phyloP scores from a whole-genome alignment of 371 early-diverging fungal species.

The Mucor racemosus region DNA sequence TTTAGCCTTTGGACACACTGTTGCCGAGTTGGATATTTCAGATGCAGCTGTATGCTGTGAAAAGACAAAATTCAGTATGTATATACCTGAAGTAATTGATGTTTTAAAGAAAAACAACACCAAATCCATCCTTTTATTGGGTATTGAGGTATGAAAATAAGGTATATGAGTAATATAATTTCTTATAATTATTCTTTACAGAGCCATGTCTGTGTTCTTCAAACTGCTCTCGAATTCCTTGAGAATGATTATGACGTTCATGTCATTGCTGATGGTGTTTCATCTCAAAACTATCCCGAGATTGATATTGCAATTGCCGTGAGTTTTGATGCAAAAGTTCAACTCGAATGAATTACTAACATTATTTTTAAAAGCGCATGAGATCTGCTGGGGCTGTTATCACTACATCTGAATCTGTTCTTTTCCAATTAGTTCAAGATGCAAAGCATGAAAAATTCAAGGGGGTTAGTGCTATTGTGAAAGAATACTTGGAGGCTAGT shows the following conservation, averaged over 20 bases:
- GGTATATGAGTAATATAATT: no score
- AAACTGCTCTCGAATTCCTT: slow-evolving; percentile 87
- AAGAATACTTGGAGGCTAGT: slow-evolving; percentile 72
- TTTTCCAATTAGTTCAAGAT: slow-evolving; percentile 91
- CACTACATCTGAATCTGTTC: slow-evolving; percentile 87
- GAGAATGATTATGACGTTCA: slow-evolving; percentile 79
- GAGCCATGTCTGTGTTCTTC: slow-evolving; percentile 94
- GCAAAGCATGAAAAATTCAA: slow-evolving; percentile 82
- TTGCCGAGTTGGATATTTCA: slow-evolving; percentile 75
- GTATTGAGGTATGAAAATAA: slow-evolving; percentile 76
- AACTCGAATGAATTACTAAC: background rate
- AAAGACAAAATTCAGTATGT: slow-evolving; percentile 95
- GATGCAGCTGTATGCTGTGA: slow-evolving; percentile 56
- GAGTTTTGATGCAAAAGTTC: slow-evolving; percentile 27
- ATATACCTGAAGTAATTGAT: slow-evolving; percentile 66
- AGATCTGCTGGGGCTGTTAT: slow-evolving; percentile 77
- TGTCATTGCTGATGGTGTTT: slow-evolving; percentile 91
- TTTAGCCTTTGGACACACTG: slow-evolving; percentile 83
- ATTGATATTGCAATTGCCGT: slow-evolving; percentile 84
- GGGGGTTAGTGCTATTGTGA: slow-evolving; percentile 77
- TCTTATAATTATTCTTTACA: slow-evolving; percentile 23
- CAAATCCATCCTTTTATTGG: slow-evolving; percentile 84
- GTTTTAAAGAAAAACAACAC: slow-evolving; percentile 61
- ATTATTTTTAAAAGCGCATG: slow-evolving; percentile 59
- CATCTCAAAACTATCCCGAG: slow-evolving; percentile 85